Evolutionary conservation across 768 basidiomycete species (phyloP), one percentile per base, ranked within the genome.

Genomic region (Rhodotorula diobovata): DNA sequence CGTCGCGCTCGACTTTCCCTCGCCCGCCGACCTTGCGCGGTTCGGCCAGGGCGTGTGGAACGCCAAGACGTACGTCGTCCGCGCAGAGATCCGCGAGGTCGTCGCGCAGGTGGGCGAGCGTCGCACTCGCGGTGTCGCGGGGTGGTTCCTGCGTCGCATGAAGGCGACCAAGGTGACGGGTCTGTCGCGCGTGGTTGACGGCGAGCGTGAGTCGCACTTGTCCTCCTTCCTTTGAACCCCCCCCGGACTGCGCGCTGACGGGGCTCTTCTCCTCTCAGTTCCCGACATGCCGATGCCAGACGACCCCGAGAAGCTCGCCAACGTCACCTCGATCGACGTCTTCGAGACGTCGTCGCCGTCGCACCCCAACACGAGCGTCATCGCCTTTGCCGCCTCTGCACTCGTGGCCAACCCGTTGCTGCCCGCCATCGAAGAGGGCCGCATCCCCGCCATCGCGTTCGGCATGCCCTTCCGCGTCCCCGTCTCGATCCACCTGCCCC

Each of bases 391-490:
- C 37, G 64, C 58, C 21, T 21, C 50, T 2, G 74, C 54, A 0
- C 7, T 39, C 25, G 37, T 75, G 43, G 43, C 58, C 41, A 71
- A 72, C 43, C 74, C 74, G 18, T 68, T 75, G 34, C 25, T 25
- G 45, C 20, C 56, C 16, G 66, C 67, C 0, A 25, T 75, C 56
- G 39, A 62, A 23, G 11, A 45, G 6, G 69, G 69, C 30, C 59
- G 43, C 6, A 34, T 63, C 18, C 59, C 74, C 9, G 37, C 56
- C 12, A 30, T 75, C 65, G 59, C 67, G 23, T 75, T 54, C 45
- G 67, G 64, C 32, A 45, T 75, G 56, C 74, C 74, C 0, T 75
- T 69, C 74, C 61, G 63, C 34, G 37, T 75, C 30, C 74, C 74
- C 45, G 43, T 75, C 65, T 46, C 70, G 45, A 37, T 75, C 41